phyloP scores from a whole-genome alignment of 176 grass and related monocot species.

The Aegilops tauschii region DNA sequence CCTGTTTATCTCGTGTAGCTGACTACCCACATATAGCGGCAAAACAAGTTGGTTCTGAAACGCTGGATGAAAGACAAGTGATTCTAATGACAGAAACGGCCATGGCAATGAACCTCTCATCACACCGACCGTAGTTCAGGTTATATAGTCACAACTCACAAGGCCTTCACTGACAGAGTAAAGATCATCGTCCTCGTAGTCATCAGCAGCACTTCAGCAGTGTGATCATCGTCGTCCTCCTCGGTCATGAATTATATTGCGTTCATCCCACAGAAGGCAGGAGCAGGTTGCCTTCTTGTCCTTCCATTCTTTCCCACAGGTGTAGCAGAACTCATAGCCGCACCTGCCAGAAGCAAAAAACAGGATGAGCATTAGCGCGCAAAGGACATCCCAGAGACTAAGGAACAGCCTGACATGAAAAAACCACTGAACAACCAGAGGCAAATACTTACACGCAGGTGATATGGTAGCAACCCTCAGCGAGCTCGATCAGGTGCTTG shows the following conservation, averaged over 20 bases:
- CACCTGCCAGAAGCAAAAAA: conserved; percentile 36
- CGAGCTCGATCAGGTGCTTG: conserved; percentile 70
- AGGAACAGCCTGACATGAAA: neutral
- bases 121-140: neutral
- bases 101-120: neutral
- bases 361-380: neutral
- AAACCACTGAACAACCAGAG: neutral
- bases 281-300: conserved; percentile 60
- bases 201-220: neutral
- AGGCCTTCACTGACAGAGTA: neutral
- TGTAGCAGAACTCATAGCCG: conserved; percentile 81
- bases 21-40: neutral
- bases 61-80: neutral
- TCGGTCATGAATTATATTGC: neutral
- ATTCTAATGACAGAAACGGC: neutral
- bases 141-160: neutral
- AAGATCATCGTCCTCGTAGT: neutral
- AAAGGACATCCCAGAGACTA: neutral
- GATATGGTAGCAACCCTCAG: conserved; percentile 67
- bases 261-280: conserved; percentile 59
- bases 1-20: no score
- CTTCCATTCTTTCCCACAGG: conserved; percentile 67
- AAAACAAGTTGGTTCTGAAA: neutral
- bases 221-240: neutral
- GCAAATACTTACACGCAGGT: conserved; percentile 49